Percentiles rank a stretch among this genome's conserved stretches.
These are phyloP conservation scores for Golubevia sp. DNA, from an alignment of 1,284 basidiomycete species.

Conservation along the genomic window DNA sequence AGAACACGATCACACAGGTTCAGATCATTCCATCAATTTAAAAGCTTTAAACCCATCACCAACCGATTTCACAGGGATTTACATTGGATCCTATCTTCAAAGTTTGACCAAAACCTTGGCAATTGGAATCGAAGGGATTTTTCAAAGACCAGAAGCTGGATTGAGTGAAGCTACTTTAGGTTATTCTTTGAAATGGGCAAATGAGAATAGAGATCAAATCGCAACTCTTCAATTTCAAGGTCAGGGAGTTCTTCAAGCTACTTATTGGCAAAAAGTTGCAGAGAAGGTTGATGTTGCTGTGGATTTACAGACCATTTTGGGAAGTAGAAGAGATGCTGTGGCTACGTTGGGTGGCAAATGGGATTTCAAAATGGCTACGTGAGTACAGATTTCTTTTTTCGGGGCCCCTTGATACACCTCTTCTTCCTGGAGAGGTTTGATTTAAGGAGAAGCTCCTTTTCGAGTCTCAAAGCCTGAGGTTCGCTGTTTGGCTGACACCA, in stretches of 20 bases:
- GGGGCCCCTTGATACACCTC: neutral
- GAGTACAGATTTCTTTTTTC: too few species aligned
- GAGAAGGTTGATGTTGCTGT: slow-evolving; percentile 99
- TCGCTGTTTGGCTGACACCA: too few species aligned
- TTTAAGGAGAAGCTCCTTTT: too few species aligned
- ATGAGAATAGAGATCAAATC: slow-evolving; percentile 65
- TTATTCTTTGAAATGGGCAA: slow-evolving; percentile 51
- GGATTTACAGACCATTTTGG: slow-evolving; percentile 78
- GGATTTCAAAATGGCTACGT: slow-evolving; percentile 86
- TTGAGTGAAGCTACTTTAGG: slow-evolving; percentile 40
- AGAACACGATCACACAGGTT: slow-evolving; percentile 91
- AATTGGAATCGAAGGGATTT: slow-evolving; percentile 85
- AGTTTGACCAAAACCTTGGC: slow-evolving; percentile 91
- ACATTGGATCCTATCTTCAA: slow-evolving; percentile 90
- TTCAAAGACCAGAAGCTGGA: slow-evolving; percentile 77
- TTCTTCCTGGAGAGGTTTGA: neutral
- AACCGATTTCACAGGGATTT: slow-evolving; percentile 85
- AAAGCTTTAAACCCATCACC: slow-evolving; percentile 94
- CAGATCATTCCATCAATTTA: slow-evolving; percentile 83
- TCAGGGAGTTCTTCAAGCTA: slow-evolving; percentile 82
- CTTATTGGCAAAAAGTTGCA: slow-evolving; percentile 94
- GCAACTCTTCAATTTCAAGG: slow-evolving; percentile 86
- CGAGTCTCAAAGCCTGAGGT: too few species aligned
- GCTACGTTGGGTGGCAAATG: slow-evolving; percentile 95
- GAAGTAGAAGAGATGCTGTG: slow-evolving; percentile 79